A percentile compares a stretch with the other conserved stretches of the same genome.
Evolutionary conservation across 2,329 filamentous ascomycete species (phyloP).

Genomic region (Zasmidium cellare): DNA sequence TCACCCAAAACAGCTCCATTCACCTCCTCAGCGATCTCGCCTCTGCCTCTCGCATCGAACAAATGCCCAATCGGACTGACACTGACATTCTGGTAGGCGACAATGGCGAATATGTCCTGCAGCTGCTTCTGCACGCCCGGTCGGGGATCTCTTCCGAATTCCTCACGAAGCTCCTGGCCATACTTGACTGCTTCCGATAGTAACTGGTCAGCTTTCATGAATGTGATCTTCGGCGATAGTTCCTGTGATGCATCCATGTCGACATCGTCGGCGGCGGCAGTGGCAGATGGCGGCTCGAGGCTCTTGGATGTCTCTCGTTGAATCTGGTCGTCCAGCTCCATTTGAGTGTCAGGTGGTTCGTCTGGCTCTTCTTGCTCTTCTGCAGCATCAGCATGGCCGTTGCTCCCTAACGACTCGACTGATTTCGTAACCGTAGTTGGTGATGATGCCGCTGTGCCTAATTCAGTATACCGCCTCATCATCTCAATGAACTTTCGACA

Average conservation of each 20-base stretch:
- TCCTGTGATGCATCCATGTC: conserved; percentile 35
- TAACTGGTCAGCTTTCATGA: conserved; percentile 49
- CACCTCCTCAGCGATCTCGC: conserved; percentile 83
- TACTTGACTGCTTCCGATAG: conserved; percentile 73
- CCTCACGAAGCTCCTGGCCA: conserved; percentile 72
- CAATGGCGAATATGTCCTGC: conserved; percentile 80
- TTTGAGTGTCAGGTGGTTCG: conserved; percentile 44
- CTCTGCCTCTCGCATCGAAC: conserved; percentile 72
- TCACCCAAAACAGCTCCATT: conserved; percentile 89
- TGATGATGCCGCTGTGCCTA: conserved; percentile 47
- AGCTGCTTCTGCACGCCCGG: conserved; percentile 72
- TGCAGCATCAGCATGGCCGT: conserved; percentile 24
- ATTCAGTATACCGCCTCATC: conserved; percentile 72
- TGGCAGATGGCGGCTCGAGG: conserved; percentile 10
- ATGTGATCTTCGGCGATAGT: conserved; percentile 27
- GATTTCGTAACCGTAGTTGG: conserved; percentile 30
- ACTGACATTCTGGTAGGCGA: conserved; percentile 82
- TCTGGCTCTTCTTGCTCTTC: conserved; percentile 47
- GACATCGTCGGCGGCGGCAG: conserved; percentile 30
- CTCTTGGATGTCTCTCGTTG: conserved; percentile 30
- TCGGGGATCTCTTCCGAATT: conserved; percentile 72
- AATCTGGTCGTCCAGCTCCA: conserved; percentile 59
- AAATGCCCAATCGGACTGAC: conserved; percentile 76
- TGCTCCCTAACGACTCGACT: conserved; percentile 29
- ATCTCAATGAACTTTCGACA: conserved; percentile 96